Conservation (phyloP, 345 rosid genomes). For the Eucalyptus virginea region DNA sequence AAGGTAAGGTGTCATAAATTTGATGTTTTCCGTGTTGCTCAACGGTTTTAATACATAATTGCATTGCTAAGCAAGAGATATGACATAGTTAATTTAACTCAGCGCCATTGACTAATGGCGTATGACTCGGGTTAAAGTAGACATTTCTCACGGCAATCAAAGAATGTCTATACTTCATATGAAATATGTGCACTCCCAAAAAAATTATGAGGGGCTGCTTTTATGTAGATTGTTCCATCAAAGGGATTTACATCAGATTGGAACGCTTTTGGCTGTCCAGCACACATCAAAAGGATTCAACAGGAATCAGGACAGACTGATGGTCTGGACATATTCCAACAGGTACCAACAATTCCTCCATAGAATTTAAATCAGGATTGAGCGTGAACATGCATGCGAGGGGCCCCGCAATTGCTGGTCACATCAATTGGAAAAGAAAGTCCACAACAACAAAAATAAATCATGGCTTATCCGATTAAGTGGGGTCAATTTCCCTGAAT, state of each 20-base stretch:
- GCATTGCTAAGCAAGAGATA: not conserved
- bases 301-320: not conserved
- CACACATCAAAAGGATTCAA: not conserved
- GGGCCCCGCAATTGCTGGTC: not conserved
- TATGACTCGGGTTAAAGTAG: not conserved
- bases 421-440: not conserved
- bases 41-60: not conserved
- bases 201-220: not conserved
- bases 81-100: not conserved
- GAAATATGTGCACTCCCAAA: not conserved
- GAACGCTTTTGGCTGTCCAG: not conserved
- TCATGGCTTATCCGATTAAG: not conserved
- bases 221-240: not conserved
- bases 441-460: not conserved
- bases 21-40: not conserved
- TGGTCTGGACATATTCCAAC: not conserved
- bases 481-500: not conserved
- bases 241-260: not conserved
- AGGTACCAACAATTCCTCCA: not conserved
- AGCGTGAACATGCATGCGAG: not conserved
- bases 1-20: not conserved
- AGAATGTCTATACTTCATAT: not conserved
- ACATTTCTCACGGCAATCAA: not conserved
- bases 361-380: not conserved
- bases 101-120: accelerated